Evolutionary conservation across 345 rosid genomes (phyloP).

Genomic region (Citrus australasica): DNA sequence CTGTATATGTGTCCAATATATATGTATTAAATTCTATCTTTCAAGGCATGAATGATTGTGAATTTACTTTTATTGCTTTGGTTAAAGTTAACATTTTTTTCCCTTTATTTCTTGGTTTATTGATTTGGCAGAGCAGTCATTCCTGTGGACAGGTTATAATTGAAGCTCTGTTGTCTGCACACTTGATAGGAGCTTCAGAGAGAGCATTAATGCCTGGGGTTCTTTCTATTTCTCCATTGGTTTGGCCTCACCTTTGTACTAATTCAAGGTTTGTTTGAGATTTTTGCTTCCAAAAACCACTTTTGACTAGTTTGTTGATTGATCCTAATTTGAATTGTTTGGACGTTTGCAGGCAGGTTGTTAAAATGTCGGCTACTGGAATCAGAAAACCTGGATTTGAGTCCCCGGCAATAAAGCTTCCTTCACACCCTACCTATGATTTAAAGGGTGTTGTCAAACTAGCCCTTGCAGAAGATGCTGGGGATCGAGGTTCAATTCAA

Average conservation of each 20-base stretch:
- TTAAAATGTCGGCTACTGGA: conserved; percentile 47
- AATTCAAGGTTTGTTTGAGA: conserved; percentile 42
- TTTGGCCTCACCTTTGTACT: conserved; percentile 28
- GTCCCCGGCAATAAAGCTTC: conserved; percentile 68
- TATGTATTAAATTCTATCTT: background rate
- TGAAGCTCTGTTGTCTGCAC: conserved; percentile 4
- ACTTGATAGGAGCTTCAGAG: background rate
- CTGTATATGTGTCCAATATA: no score
- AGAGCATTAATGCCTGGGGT: conserved; percentile 23
- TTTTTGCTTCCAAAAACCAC: background rate
- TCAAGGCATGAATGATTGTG: background rate
- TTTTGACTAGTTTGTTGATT: background rate
- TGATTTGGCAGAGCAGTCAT: background rate
- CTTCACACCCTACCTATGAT: conserved; percentile 89
- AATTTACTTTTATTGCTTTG: background rate
- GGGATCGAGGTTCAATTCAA: conserved; percentile 60
- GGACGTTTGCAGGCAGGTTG: conserved; percentile 28
- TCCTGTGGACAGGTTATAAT: background rate
- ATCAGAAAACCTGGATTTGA: conserved; percentile 23
- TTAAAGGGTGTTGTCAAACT: conserved; percentile 66
- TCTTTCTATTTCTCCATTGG: conserved; percentile 34
- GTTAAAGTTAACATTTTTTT: background rate
- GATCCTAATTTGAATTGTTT: background rate
- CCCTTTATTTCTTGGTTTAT: background rate
- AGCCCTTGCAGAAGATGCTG: conserved; percentile 89